Percentiles rank a stretch among this genome's conserved stretches.
These are phyloP conservation scores for Colletotrichum sp. DNA, from an alignment of 2,329 filamentous ascomycete genomes.

Conservation along the genomic window DNA sequence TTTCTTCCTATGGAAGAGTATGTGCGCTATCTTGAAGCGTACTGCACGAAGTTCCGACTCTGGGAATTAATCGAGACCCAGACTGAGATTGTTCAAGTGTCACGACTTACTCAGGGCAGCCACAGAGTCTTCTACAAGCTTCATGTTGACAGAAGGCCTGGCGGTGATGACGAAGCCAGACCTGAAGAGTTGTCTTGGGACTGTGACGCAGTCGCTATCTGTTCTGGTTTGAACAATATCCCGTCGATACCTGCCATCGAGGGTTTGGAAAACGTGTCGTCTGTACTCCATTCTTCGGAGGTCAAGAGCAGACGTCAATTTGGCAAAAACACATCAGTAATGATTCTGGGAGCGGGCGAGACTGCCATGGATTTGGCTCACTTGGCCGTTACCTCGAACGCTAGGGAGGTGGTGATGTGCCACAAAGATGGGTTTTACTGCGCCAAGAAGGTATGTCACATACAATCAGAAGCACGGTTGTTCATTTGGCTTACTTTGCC, in stretches of 20 bases:
- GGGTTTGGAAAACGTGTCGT: conserved; percentile 40
- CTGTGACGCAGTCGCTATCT: conserved; percentile 52
- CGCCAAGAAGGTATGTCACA: conserved; percentile 44
- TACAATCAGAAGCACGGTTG: too few relatives aligned
- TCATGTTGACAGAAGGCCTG: neutral
- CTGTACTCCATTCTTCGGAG: conserved; percentile 46
- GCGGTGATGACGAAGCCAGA: neutral
- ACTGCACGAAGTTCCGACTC: conserved; percentile 42
- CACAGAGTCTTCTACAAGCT: neutral
- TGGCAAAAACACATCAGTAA: conserved; percentile 40
- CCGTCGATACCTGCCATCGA: conserved; percentile 42
- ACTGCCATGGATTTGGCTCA: conserved; percentile 51
- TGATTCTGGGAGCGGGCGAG: conserved; percentile 50
- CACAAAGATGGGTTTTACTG: conserved; percentile 52
- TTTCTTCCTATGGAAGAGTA: conserved; percentile 47
- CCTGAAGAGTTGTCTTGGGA: conserved; percentile 25
- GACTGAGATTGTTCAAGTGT: conserved; percentile 34
- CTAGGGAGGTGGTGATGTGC: conserved; percentile 46
- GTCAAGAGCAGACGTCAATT: conserved; percentile 49
- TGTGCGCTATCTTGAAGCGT: conserved; percentile 47
- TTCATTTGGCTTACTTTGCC: neutral
- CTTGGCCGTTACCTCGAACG: conserved; percentile 47
- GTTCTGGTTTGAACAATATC: conserved; percentile 48
- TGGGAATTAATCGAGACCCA: conserved; percentile 39
- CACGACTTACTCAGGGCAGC: conserved; percentile 8